These are phyloP conservation scores for Echinosophora koreensis DNA, from an alignment of 306 rosid genomes.

Conservation along the genomic window DNA sequence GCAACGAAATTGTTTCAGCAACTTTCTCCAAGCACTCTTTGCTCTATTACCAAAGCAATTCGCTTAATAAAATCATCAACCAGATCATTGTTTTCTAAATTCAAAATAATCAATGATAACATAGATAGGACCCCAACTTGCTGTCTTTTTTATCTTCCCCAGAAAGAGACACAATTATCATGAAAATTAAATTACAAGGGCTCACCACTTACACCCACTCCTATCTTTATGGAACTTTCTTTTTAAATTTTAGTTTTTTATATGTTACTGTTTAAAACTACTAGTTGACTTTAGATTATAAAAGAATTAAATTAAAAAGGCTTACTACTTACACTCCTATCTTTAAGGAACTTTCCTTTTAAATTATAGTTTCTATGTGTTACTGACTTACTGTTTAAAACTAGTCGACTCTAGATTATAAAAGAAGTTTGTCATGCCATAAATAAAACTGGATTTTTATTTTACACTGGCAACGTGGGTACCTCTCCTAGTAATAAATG, in stretches of 20 bases:
- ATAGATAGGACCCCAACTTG: background rate
- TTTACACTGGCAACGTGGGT: background rate
- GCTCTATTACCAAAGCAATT: conserved; percentile 63
- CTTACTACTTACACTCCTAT: background rate
- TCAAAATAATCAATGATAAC: conserved; percentile 22
- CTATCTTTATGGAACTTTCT: background rate
- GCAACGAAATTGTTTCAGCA: conserved; percentile 69
- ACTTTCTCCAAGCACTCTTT: conserved; percentile 93
- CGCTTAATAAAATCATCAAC: conserved; percentile 35
- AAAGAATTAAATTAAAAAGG: background rate
- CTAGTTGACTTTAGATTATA: conserved; percentile 9
- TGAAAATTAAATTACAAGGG: background rate
- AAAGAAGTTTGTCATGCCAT: background rate
- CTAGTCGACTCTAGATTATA: conserved; percentile 5
- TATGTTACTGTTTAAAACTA: no score
- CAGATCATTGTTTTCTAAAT: background rate
- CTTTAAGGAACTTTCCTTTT: background rate
- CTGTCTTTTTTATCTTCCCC: background rate
- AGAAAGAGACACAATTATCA: background rate
- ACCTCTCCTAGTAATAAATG: background rate
- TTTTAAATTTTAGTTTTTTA: background rate
- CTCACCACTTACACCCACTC: background rate
- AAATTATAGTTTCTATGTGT: no score
- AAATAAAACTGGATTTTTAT: background rate
- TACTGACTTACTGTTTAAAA: no score